Evolutionary conservation across 2,329 filamentous ascomycete genomes (phyloP), one percentile per base, ranked within the genome.

Genomic region (Cercospora janseana): DNA sequence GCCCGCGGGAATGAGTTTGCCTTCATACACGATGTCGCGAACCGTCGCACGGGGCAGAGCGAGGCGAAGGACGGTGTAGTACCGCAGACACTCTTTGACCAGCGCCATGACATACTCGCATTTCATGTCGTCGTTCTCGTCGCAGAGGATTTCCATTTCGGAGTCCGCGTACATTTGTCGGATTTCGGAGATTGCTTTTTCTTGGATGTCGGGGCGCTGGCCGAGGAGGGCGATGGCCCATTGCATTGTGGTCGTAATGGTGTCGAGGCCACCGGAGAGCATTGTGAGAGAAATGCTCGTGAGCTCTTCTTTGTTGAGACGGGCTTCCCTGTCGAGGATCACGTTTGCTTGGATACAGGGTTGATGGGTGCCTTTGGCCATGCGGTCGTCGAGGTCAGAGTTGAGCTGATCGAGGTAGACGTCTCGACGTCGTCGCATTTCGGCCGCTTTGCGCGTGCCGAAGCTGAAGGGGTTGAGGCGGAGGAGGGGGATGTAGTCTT

Each of bases 301-400:
- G 27, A 86, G 72, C 56, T 86, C 83, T 42, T 79, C 80, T 29
- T 75, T 74, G 66, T 79, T 83, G 12, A 86, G 68, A 54, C 79
- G 81, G 0, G 81, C 78, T 28, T 85, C 82, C 57, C 80, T 76
- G 56, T 85, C 82, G 38, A 78, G 69, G 52, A 85, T 83, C 24
- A 85, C 77, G 54, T 85, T 86, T 3, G 80, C 81, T 54, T 85
- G 82, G 34, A 86, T 86, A 60, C 83, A 86, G 0, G 82, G 80
- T 57, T 78, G 76, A 61, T 85, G 75, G 0, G 72, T 81, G 0
- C 81, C 81, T 35, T 79, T 78, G 42, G 74, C 75, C 70, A 86
- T 84, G 1, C 79, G 72, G 16, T 80, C 75, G 49, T 84, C 80
- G 5, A 86, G 69, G 3, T 79, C 79, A 3, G 70, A 65, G 59